Evolutionary conservation across 805 yeast genomes (phyloP), one percentile per base, ranked within the genome.

Genomic region (Saccharomycopsis sp.): DNA sequence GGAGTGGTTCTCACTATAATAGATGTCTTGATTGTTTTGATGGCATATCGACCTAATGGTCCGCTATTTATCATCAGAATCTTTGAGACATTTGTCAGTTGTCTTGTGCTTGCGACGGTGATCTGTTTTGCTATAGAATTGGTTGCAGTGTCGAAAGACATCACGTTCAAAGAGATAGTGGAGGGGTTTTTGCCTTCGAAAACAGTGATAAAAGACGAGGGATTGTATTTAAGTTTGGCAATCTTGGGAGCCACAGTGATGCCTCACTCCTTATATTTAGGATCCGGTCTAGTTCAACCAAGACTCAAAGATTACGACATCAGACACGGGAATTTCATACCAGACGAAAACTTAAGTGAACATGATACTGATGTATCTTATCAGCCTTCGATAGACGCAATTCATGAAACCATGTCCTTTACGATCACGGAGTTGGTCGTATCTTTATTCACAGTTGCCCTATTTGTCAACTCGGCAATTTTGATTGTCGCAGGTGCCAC

Each of bases 201-300:
- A 51, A 75, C 74, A 0, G 73, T 81, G 68, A 73, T 82, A 34
- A 73, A 79, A 56, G 81, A 79, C 21, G 81, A 82, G 59, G 97
- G 96, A 1, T 71, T 91, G 37, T 89, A 87, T 65, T 72, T 89
- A 54, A 80, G 91, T 62, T 75, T 91, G 63, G 97, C 96, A 24
- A 88, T 91, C 53, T 75, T 90, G 56, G 97, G 97, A 23, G 97
- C 97, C 9, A 91, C 97, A 0, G 97, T 91, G 23, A 91, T 91
- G 97, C 97, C 97, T 1, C 97, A 91, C 67, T 84, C 91, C 1
- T 73, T 91, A 53, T 89, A 87, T 65, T 73, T 91, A 57, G 97
- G 97, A 1, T 86, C 94, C 0, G 92, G 94, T 3, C 74, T 91
- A 53, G 97, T 90, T 4, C 95, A 90, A 68, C 88, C 96, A 23